Conservation (phyloP, 192 early-diverging fungal genomes). For the Coemansia sp. region DNA sequence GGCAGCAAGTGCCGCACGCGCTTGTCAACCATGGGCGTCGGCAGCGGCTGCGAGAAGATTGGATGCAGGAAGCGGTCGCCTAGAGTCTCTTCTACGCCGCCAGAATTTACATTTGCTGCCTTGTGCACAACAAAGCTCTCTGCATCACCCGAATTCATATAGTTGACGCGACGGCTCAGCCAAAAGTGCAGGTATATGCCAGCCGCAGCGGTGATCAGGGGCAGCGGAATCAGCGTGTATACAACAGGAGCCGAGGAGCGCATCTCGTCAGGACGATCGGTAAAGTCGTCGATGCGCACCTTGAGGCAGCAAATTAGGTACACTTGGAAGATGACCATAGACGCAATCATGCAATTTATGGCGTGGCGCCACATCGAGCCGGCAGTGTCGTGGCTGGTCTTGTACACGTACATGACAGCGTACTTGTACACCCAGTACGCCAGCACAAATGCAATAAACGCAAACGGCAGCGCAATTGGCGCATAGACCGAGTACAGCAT, state of each 20-base stretch:
- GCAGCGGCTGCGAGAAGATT: conserved; percentile 59
- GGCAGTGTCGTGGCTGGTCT: conserved; percentile 67
- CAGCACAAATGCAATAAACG: conserved; percentile 61
- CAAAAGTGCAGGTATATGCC: conserved; percentile 54
- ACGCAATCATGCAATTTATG: conserved; percentile 66
- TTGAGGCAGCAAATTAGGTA: conserved; percentile 62
- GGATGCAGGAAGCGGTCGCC: conserved; percentile 68
- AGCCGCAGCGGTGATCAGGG: conserved; percentile 57
- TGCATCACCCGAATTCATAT: conserved; percentile 54
- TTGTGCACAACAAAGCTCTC: conserved; percentile 38
- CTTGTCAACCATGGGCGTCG: conserved; percentile 69
- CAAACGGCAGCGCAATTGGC: conserved; percentile 67
- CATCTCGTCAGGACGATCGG: conserved; percentile 39
- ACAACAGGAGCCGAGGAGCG: conserved; percentile 41
- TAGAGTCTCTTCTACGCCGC: conserved; percentile 37
- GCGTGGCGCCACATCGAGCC: conserved; percentile 71
- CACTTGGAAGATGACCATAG: conserved; percentile 67
- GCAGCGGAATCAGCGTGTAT: conserved; percentile 61
- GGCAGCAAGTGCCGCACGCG: conserved; percentile 64
- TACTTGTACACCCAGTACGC: conserved; percentile 73
- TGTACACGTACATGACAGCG: conserved; percentile 74
- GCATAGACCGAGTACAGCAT: conserved; percentile 72
- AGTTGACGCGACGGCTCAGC: conserved; percentile 59
- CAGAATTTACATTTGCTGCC: conserved; percentile 10
- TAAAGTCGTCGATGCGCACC: conserved; percentile 57